These are phyloP conservation scores for Amyloporia xantha DNA, from an alignment of 768 basidiomycete genomes.

Conservation along the genomic window DNA sequence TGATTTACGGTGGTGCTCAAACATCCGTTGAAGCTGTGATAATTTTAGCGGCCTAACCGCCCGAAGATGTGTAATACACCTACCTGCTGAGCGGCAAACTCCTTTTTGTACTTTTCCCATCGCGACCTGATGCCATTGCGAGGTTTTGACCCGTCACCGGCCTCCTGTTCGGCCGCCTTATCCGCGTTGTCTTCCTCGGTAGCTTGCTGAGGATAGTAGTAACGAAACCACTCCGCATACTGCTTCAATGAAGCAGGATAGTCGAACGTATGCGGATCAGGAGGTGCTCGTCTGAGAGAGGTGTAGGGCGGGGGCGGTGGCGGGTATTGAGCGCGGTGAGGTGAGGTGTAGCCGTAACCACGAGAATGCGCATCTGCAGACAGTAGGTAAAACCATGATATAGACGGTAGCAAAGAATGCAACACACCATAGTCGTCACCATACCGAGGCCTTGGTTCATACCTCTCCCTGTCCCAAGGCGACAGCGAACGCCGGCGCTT, in stretches of 20 bases:
- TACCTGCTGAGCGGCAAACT: conserved; percentile 83
- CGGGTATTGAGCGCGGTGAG: conserved; percentile 50
- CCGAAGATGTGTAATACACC: conserved; percentile 22
- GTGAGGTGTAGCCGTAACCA: conserved; percentile 55
- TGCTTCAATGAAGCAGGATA: conserved; percentile 79
- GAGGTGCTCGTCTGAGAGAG: conserved; percentile 48
- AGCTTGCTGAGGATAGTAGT: conserved; percentile 66
- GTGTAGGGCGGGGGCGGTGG: conserved; percentile 31
- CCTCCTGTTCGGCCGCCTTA: conserved; percentile 79
- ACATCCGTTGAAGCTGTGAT: conserved; percentile 85
- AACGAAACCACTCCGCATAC: conserved; percentile 86
- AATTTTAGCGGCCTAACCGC: conserved; percentile 4
- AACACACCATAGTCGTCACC: conserved; percentile 70
- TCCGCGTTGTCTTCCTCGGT: conserved; percentile 78
- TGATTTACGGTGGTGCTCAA: conserved; percentile 91
- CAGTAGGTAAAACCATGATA: too few relatives aligned
- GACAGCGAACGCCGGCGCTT: conserved; percentile 77
- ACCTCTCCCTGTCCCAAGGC: conserved; percentile 78
- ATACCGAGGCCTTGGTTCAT: conserved; percentile 77
- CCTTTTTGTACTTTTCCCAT: conserved; percentile 95
- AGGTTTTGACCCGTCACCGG: conserved; percentile 75
- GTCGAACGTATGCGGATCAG: conserved; percentile 76
- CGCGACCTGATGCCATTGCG: conserved; percentile 76
- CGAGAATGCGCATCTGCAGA: conserved; percentile 59
- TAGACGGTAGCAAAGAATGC: neutral